Base-by-base conservation (phyloP, 2,329 filamentous ascomycete species). In the Salinomyces thailandicus region DNA sequence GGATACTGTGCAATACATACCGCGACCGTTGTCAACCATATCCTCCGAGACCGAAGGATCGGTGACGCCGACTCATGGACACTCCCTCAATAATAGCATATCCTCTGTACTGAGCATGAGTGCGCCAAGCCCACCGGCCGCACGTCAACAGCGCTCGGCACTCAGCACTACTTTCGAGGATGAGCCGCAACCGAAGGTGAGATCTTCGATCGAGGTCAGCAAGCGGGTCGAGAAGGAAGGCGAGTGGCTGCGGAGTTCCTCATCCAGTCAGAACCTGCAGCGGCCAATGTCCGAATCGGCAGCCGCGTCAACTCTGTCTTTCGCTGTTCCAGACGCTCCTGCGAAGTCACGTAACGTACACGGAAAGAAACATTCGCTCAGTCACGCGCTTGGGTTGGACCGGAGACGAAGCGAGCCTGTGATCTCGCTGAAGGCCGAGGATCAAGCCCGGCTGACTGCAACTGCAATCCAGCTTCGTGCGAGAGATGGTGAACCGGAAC, bases 1-100 rank as follows among this genome's bases (percentile, higher is more conserved):
- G 1, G 85, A 93, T 45, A 82, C 76, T 8, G 69, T 93, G 18
- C 84, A 93, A 57, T 86, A 82, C 44, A 87, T 87, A 49, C 81
- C 81, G 4, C 75, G 85, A 8, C 86, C 87, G 0, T 62, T 93
- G 13, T 94, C 87, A 2, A 68, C 87, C 14, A 77, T 93, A 11
- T 93, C 85, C 1, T 87, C 79, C 14, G 85, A 91, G 55, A 85
- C 84, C 0, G 80, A 85, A 31, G 86, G 79, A 53, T 91, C 81
- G 2, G 64, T 76, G 36, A 70, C 70, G 1, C 85, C 83, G 1
- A 71, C 79, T 13, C 73, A 77, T 27, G 75, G 77, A 4, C 84
- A 89, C 56, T 84, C 79, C 2, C 70, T 84, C 20, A 81, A 81
- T 17, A 81, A 80, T 39, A 93, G 83, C 58, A 77, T 91, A 31